A percentile compares a stretch with the other conserved stretches of the same genome.
Evolutionary conservation across 1,284 basidiomycete genomes (phyloP).

Genomic region (Agroathelia rolfsii): DNA sequence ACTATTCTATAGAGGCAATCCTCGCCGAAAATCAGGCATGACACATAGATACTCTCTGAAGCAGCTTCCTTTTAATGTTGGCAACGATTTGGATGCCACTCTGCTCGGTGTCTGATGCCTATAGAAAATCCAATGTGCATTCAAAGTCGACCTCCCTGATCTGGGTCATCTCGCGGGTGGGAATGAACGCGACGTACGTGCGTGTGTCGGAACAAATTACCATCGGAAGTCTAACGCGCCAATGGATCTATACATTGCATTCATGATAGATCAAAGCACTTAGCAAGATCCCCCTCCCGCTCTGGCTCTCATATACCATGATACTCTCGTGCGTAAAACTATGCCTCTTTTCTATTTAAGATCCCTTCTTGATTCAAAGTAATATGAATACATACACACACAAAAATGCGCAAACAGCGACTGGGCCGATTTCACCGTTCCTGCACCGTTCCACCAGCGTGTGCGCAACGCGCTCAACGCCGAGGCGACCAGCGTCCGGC

Average conservation of each 20-base stretch:
- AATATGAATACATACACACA: slow-evolving; percentile 4
- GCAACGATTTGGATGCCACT: no score
- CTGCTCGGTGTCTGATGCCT: no score
- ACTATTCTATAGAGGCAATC: slow-evolving; percentile 82
- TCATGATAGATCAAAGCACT: slow-evolving; percentile 53
- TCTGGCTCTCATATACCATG: slow-evolving; percentile 81
- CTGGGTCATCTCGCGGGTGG: slow-evolving; percentile 84
- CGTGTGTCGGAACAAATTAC: no score
- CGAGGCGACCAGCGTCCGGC: slow-evolving; percentile 69
- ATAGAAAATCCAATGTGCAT: slow-evolving; percentile 85
- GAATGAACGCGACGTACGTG: slow-evolving; percentile 65
- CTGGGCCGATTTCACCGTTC: slow-evolving; percentile 80
- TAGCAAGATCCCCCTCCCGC: slow-evolving; percentile 70
- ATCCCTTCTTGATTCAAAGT: slow-evolving; percentile 10
- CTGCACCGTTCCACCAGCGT: slow-evolving; percentile 61
- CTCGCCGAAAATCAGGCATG: slow-evolving; percentile 81
- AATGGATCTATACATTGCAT: slow-evolving; percentile 5
- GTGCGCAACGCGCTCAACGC: slow-evolving; percentile 81
- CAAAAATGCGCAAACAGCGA: slow-evolving; percentile 36
- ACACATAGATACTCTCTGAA: no score
- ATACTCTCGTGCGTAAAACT: slow-evolving; percentile 62
- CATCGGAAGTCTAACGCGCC: no score
- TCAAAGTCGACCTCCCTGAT: slow-evolving; percentile 75
- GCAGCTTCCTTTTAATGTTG: not conserved
- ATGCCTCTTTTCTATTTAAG: not conserved